These are phyloP conservation scores for Mallotus japonicus DNA, from an alignment of 441 rosid species.

Conservation along the genomic window DNA sequence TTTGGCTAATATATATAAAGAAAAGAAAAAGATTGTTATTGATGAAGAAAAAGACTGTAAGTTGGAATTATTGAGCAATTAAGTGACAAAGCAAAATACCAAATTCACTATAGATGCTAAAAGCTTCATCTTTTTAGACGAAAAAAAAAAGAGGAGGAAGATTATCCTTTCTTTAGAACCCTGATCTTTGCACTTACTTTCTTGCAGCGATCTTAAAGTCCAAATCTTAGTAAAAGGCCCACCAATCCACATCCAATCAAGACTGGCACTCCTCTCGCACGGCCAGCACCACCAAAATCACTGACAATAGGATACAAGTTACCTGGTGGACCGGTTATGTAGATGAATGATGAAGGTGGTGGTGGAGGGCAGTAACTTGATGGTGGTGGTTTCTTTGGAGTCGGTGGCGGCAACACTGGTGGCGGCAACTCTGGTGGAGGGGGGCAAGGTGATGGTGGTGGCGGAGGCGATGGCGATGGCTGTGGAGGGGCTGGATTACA, in stretches of 20 bases:
- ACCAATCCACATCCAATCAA: constrained; percentile 43
- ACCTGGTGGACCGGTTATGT: constrained; percentile 80
- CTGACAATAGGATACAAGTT: constrained; percentile 61
- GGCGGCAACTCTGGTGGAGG: constrained; percentile 36
- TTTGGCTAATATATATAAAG: too few species aligned
- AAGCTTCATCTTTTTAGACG: constrained; percentile 6
- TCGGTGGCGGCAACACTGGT: constrained; percentile 33
- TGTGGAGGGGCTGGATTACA: constrained; percentile 50
- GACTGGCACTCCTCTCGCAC: constrained; percentile 20
- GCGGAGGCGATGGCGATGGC: constrained; percentile 34
- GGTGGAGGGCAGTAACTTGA: constrained; percentile 51
- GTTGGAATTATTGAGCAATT: constrained; percentile 22
- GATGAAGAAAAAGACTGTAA: background rate
- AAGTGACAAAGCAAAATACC: background rate
- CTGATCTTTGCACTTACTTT: constrained; percentile 13
- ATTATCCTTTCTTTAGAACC: background rate
- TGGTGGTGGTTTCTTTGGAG: constrained; percentile 49
- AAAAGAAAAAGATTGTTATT: background rate
- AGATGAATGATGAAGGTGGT: constrained; percentile 55
- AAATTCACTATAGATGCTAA: background rate
- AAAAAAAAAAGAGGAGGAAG: background rate
- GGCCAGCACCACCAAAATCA: constrained; percentile 29
- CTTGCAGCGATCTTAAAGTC: background rate
- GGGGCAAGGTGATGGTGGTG: constrained; percentile 50
- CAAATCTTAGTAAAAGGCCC: constrained; percentile 34